These are phyloP conservation scores for Ambrosia trifida DNA, from an alignment of 129 eudicot species.

Conservation along the genomic window DNA sequence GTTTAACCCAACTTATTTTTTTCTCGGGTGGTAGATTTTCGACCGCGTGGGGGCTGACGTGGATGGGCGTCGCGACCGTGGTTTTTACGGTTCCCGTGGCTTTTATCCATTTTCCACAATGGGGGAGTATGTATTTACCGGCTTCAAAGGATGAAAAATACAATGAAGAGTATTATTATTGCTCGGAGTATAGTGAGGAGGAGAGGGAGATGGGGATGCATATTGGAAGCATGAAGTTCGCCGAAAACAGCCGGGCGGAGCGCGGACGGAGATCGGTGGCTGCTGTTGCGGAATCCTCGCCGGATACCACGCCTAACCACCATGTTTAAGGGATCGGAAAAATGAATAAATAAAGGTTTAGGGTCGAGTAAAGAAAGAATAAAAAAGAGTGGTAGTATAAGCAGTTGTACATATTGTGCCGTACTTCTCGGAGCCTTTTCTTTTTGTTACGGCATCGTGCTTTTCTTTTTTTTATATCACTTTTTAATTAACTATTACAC, in stretches of 20 bases:
- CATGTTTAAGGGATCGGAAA: conserved; percentile 17
- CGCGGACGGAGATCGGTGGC: conserved; percentile 41
- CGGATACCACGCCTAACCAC: conserved; percentile 36
- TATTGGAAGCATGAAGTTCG: conserved; percentile 49
- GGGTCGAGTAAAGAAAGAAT: conserved; percentile 2
- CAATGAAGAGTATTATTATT: conserved; percentile 53
- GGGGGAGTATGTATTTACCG: conserved; percentile 74
- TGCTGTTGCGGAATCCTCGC: conserved; percentile 24
- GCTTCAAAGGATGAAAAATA: conserved; percentile 40
- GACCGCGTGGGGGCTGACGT: conserved; percentile 51
- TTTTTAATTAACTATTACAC: background rate
- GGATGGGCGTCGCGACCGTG: conserved; percentile 72
- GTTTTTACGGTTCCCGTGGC: conserved; percentile 58
- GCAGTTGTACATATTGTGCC: conserved; percentile 23
- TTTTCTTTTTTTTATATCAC: background rate
- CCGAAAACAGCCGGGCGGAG: conserved; percentile 53
- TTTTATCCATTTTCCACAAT: conserved; percentile 63
- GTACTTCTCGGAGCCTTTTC: background rate
- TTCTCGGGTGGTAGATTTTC: conserved; percentile 57
- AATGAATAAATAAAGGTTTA: conserved; percentile 1
- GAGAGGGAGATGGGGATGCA: conserved; percentile 56
- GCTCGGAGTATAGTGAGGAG: conserved; percentile 53
- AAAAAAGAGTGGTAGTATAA: background rate
- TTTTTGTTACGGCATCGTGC: background rate
- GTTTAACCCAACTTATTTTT: conserved; percentile 68